A percentile compares a stretch with the other conserved stretches of the same genome.
Evolutionary conservation across 129 eudicot species (phyloP).

Genomic region (Tanacetum coccineum): DNA sequence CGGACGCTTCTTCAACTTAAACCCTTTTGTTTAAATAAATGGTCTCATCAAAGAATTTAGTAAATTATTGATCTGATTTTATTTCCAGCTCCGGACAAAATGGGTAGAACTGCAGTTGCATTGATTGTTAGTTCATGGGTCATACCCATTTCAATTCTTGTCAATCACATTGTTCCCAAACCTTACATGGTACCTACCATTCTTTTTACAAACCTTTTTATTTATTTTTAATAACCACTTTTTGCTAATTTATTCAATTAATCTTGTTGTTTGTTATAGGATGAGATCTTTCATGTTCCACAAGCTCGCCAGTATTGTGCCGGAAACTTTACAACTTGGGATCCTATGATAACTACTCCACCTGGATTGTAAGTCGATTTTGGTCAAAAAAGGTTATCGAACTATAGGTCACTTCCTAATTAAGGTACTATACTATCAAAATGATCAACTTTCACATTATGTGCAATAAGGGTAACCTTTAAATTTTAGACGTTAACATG

Average conservation of each 20-base stretch:
- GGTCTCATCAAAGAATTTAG: too few relatives aligned
- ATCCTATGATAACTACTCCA: constrained; percentile 98
- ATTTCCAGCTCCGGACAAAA: constrained; percentile 8
- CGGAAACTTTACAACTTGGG: constrained; percentile 83
- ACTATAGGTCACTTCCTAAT: too few relatives aligned
- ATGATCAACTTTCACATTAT: too few relatives aligned
- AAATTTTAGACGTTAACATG: too few relatives aligned
- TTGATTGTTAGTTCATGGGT: constrained; percentile 60
- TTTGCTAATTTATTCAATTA: not conserved
- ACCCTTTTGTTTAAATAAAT: too few relatives aligned
- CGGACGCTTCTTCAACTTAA: too few relatives aligned
- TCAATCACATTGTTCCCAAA: constrained; percentile 68
- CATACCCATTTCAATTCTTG: constrained; percentile 59
- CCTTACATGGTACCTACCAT: constrained; percentile 88
- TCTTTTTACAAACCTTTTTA: too few relatives aligned
- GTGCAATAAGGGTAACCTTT: too few relatives aligned
- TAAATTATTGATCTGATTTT: too few relatives aligned
- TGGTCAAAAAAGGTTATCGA: not conserved
- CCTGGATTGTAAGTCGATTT: constrained; percentile 76
- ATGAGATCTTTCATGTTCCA: constrained; percentile 91
- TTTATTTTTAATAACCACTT: not conserved
- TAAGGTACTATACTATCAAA: too few relatives aligned
- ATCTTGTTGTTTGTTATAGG: constrained; percentile 42
- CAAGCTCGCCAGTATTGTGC: constrained; percentile 81
- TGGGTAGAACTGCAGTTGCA: constrained; percentile 72